phyloP scores from a whole-genome alignment of 371 early-diverging fungal species.

The Haplosporangium sp. region DNA sequence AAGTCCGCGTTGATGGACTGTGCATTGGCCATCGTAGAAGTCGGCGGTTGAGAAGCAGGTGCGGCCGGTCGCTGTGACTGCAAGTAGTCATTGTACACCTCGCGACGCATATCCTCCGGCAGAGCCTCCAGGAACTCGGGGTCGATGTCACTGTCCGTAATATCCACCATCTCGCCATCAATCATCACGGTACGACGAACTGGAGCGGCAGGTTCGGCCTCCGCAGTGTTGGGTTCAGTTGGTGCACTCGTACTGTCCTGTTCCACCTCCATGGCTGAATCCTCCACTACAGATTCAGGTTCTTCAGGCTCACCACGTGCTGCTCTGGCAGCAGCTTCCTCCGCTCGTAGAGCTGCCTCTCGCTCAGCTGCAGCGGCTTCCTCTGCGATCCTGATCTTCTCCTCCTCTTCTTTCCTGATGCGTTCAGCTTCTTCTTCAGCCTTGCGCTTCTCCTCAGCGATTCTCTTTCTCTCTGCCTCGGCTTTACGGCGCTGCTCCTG shows the following conservation, averaged over 20 bases:
- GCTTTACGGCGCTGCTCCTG: constrained; percentile 67
- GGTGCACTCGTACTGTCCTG: constrained; percentile 33
- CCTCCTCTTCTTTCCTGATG: constrained; percentile 54
- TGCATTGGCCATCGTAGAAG: constrained; percentile 24
- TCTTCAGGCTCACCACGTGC: constrained; percentile 52
- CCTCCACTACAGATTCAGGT: constrained; percentile 37
- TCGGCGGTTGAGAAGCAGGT: constrained; percentile 18
- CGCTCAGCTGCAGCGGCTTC: constrained; percentile 41
- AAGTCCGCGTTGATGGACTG: constrained; percentile 76
- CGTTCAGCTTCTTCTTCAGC: constrained; percentile 64
- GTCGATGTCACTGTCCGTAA: constrained; percentile 95
- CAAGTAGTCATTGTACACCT: constrained; percentile 88
- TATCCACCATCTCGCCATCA: constrained; percentile 84
- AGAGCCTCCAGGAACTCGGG: constrained; percentile 94
- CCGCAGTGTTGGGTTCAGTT: constrained; percentile 34
- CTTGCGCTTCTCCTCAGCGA: constrained; percentile 63
- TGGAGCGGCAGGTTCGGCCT: constrained; percentile 53
- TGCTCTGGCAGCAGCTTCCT: constrained; percentile 36
- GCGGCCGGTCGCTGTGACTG: constrained; percentile 61
- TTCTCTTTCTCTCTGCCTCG: constrained; percentile 58
- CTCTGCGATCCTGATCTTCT: constrained; percentile 31
- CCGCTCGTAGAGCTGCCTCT: constrained; percentile 28
- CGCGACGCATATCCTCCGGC: constrained; percentile 94
- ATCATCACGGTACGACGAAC: constrained; percentile 62
- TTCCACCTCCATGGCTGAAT: constrained; percentile 60